phyloP scores from a whole-genome alignment of 371 early-diverging fungal genomes.

The Encephalitozoon hellem region DNA sequence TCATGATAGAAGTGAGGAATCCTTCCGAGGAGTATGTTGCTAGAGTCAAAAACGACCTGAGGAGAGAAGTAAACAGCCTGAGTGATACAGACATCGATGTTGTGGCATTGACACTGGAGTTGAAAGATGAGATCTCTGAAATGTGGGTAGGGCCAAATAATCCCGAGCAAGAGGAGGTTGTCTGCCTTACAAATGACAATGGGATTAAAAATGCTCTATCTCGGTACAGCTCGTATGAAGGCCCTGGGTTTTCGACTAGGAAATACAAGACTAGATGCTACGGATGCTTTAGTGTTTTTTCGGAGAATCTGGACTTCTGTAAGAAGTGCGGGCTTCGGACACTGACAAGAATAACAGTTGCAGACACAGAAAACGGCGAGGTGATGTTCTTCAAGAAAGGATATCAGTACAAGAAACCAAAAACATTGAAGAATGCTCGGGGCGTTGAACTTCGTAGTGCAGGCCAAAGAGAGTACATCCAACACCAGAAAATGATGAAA shows the following conservation, averaged over 20 bases:
- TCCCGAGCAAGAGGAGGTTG: slow-evolving; percentile 8
- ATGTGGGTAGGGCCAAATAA: slow-evolving; percentile 30
- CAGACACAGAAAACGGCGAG: slow-evolving; percentile 19
- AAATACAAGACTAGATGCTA: slow-evolving; percentile 41
- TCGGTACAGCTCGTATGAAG: slow-evolving; percentile 6
- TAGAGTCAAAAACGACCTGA: slow-evolving; percentile 9
- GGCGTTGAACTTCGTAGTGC: slow-evolving; percentile 25
- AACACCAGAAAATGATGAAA: not conserved
- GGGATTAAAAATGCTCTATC: slow-evolving; percentile 33
- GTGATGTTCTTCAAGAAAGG: slow-evolving; percentile 33
- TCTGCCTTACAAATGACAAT: slow-evolving; percentile 44
- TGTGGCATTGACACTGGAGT: slow-evolving; percentile 54
- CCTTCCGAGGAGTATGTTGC: slow-evolving; percentile 42
- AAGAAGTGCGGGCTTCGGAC: slow-evolving; percentile 47
- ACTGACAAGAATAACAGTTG: slow-evolving; percentile 44
- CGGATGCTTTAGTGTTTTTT: slow-evolving; percentile 42
- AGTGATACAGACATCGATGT: slow-evolving; percentile 53
- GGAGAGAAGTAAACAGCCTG: slow-evolving; percentile 19
- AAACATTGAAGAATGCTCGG: slow-evolving; percentile 17
- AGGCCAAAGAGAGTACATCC: slow-evolving; percentile 43
- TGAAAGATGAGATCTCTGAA: slow-evolving; percentile 33
- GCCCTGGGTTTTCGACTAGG: slow-evolving; percentile 5
- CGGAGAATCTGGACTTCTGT: slow-evolving; percentile 47
- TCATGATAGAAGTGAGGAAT: slow-evolving; percentile 53
- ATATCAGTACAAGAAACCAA: slow-evolving; percentile 27